These are phyloP conservation scores for Fusarium setosum DNA, from an alignment of 2,329 filamentous ascomycete species.

Conservation along the genomic window DNA sequence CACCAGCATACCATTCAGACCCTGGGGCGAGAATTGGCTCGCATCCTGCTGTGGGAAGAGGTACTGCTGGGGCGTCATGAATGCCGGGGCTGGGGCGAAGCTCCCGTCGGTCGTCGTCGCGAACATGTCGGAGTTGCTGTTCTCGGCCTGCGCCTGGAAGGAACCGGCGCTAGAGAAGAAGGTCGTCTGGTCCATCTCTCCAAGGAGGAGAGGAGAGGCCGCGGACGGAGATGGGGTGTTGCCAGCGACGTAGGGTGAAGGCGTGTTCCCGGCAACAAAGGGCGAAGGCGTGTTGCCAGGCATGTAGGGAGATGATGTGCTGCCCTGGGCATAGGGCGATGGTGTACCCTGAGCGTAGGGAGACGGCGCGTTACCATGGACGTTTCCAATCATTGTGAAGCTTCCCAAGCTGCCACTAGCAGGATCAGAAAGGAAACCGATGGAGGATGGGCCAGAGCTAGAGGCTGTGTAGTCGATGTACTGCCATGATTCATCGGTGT, in stretches of 20 bases:
- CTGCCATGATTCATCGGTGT: constrained; percentile 59
- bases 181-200: constrained; percentile 51
- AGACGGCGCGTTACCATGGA: constrained; percentile 27
- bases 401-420: constrained; percentile 63
- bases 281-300: constrained; percentile 21
- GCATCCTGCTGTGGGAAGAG: constrained; percentile 50
- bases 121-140: constrained; percentile 43
- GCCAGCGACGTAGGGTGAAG: constrained; percentile 29
- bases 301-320: constrained; percentile 25
- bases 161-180: constrained; percentile 50
- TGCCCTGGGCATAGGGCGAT: too few species aligned
- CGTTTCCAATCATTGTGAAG: constrained; percentile 59
- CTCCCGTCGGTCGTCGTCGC: constrained; percentile 45
- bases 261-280: constrained; percentile 19
- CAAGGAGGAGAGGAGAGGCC: constrained; percentile 56
- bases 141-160: constrained; percentile 40
- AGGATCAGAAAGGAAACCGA: constrained; percentile 62
- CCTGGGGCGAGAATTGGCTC: constrained; percentile 37
- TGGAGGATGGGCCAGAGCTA: constrained; percentile 51
- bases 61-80: constrained; percentile 53
- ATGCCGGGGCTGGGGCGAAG: constrained; percentile 47
- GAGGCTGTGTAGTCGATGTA: constrained; percentile 52
- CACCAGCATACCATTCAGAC: constrained; percentile 39
- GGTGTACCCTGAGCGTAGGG: constrained; percentile 19
- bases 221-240: constrained; percentile 45